Conservation (phyloP, 2,329 filamentous ascomycete genomes). For the Colletotrichum melonis region DNA sequence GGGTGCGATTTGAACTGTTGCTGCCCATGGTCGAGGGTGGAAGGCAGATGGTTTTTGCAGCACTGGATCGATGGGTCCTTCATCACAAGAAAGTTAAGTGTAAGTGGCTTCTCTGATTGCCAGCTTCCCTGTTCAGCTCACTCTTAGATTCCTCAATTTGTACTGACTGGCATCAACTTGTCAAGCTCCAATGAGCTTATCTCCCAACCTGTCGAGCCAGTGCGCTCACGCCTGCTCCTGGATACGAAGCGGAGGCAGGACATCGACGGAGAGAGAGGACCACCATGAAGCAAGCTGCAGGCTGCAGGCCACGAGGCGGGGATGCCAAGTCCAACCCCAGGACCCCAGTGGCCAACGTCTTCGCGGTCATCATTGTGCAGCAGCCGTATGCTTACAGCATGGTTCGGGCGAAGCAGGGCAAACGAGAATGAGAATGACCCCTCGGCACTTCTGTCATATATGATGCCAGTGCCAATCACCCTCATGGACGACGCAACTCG, state of each 20-base stretch:
- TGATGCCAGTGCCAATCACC: neutral
- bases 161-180: neutral
- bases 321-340: neutral
- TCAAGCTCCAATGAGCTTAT: neutral
- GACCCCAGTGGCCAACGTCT: neutral
- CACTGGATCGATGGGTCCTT: neutral
- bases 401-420: neutral
- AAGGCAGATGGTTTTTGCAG: neutral
- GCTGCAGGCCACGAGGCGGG: neutral
- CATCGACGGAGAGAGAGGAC: neutral
- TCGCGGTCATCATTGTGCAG: slow-evolving; percentile 24
- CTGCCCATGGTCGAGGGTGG: neutral
- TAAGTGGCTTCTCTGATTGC: neutral
- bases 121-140: neutral
- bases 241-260: neutral
- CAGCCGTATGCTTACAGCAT: neutral
- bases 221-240: too few relatives aligned
- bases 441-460: slow-evolving; percentile 14
- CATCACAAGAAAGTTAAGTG: neutral
- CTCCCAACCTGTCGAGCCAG: neutral
- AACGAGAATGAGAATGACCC: neutral
- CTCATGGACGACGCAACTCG: neutral
- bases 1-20: neutral
- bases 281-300: neutral
- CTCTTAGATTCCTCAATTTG: neutral